Evolutionary conservation across 164 flowering plant species (phyloP).

Genomic region (Vitis labrusca): DNA sequence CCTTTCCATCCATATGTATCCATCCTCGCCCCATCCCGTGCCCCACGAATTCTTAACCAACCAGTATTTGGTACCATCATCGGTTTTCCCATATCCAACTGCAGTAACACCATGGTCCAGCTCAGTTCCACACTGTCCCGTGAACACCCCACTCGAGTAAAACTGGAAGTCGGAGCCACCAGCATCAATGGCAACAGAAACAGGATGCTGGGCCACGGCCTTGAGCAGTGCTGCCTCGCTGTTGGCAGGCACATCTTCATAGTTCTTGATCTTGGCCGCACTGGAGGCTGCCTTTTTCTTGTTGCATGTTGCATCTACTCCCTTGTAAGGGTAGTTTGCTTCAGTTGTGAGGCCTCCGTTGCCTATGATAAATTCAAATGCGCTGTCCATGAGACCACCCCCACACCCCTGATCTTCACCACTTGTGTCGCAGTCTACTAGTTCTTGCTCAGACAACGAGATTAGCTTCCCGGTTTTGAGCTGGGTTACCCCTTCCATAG

Average conservation of each 20-base stretch:
- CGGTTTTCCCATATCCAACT: conserved; percentile 19
- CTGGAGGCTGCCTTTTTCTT: not conserved
- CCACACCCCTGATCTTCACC: conserved; percentile 30
- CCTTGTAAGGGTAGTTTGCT: conserved; percentile 28
- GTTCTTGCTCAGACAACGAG: conserved; percentile 39
- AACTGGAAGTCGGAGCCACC: conserved; percentile 7
- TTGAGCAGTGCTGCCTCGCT: conserved; percentile 9
- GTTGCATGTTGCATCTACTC: conserved; percentile 25
- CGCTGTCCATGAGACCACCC: conserved; percentile 32
- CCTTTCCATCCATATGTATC: conserved; percentile 27
- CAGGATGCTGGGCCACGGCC: conserved; percentile 26
- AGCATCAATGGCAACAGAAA: conserved; percentile 26
- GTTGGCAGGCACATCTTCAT: conserved; percentile 31
- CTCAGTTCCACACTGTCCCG: conserved; percentile 9
- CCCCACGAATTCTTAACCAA: conserved; percentile 38
- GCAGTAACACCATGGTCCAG: conserved; percentile 22
- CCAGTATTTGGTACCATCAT: conserved; percentile 33
- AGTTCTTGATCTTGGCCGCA: conserved; percentile 30
- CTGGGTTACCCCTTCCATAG: conserved; percentile 31
- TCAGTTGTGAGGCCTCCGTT: conserved; percentile 28
- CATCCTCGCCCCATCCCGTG: conserved; percentile 27
- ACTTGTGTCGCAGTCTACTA: conserved; percentile 31
- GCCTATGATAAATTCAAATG: conserved; percentile 26
- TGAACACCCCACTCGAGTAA: conserved; percentile 19
- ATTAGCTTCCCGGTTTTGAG: conserved; percentile 31